These are phyloP conservation scores for Rhizophagus prolifer DNA, from an alignment of 192 early-diverging fungal genomes.

Conservation along the genomic window DNA sequence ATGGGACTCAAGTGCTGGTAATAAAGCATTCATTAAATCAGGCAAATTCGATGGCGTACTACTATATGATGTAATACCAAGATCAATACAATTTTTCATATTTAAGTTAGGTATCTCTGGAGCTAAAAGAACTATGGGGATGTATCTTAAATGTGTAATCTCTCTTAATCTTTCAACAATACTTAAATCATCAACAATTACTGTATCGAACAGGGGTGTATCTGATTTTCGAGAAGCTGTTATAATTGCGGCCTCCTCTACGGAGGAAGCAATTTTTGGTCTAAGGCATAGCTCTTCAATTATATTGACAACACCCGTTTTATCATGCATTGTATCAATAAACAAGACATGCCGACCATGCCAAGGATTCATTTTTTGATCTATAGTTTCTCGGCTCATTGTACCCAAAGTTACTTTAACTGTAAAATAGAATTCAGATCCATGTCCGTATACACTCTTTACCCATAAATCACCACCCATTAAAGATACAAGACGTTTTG, in stretches of 20 bases:
- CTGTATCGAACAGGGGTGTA: constrained; percentile 56
- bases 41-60: constrained; percentile 60
- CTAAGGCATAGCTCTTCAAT: constrained; percentile 52
- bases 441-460: constrained; percentile 66
- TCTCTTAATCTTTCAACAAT: constrained; percentile 64
- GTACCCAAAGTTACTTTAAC: constrained; percentile 51
- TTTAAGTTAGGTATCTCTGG: constrained; percentile 54
- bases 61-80: constrained; percentile 70
- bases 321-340: constrained; percentile 56
- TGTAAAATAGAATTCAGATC: constrained; percentile 80
- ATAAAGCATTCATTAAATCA: constrained; percentile 67
- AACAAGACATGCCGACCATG: constrained; percentile 66
- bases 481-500: constrained; percentile 70
- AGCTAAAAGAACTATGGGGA: constrained; percentile 73
- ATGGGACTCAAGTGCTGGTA: constrained; percentile 71
- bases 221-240: constrained; percentile 32
- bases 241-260: constrained; percentile 52
- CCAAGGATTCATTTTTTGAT: constrained; percentile 56
- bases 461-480: constrained; percentile 83
- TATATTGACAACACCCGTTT: constrained; percentile 36
- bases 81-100: constrained; percentile 67
- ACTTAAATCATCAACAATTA: constrained; percentile 64
- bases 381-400: constrained; percentile 40
- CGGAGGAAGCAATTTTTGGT: constrained; percentile 38
- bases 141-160: constrained; percentile 60